phyloP scores from a whole-genome alignment of 352 stramenopile species.

The Aphanomyces cochlioides region DNA sequence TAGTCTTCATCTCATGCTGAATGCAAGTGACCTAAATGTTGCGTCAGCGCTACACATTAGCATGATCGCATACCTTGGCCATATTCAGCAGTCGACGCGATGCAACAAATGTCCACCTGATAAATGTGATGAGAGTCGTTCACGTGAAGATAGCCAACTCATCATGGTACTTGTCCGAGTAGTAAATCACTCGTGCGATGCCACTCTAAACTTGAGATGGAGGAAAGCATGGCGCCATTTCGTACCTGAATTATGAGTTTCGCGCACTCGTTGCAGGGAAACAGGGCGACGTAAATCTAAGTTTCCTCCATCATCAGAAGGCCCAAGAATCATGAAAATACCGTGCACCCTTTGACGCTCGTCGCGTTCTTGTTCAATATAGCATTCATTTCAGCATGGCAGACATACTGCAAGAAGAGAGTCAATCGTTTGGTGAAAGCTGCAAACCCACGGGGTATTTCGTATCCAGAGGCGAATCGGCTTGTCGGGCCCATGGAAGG shows the following conservation, averaged over 20 bases:
- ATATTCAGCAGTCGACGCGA: constrained; percentile 86
- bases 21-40: constrained; percentile 41
- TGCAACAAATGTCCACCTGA: constrained; percentile 85
- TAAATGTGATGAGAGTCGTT: neutral
- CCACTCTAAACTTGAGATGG: constrained; percentile 65
- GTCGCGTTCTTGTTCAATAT: constrained; percentile 98
- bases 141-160: constrained; percentile 37
- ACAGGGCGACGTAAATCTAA: constrained; percentile 97
- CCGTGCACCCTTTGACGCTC: constrained; percentile 88
- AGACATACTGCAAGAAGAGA: constrained; percentile 87
- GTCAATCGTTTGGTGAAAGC: neutral
- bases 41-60: neutral
- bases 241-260: constrained; percentile 97
- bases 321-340: constrained; percentile 31
- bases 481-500: constrained; percentile 91
- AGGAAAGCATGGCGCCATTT: neutral
- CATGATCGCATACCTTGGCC: constrained; percentile 44
- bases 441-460: constrained; percentile 84
- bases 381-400: constrained; percentile 98
- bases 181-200: constrained; percentile 94
- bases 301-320: neutral
- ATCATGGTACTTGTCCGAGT: constrained; percentile 93
- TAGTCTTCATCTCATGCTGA: constrained; percentile 55
- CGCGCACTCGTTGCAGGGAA: constrained; percentile 98
- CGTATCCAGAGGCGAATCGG: constrained; percentile 83